Percentiles rank a stretch among this genome's conserved stretches.
phyloP scores from a whole-genome alignment of 805 yeast species.

The Saccharomycopsis sp. region DNA sequence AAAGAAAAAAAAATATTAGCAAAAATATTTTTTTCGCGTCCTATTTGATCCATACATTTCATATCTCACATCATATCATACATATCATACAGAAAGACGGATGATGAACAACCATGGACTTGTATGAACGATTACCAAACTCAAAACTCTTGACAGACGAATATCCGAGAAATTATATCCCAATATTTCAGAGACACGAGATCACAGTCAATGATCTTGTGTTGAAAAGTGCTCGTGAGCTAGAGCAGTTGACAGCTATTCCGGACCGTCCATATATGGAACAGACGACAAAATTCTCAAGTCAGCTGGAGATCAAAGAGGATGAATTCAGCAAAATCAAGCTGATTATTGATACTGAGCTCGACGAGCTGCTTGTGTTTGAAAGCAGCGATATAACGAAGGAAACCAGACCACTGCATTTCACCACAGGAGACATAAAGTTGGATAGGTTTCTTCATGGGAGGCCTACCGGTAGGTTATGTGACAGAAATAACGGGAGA shows the following conservation, averaged over 20 bases:
- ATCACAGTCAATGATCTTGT: conserved; percentile 38
- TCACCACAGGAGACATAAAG: conserved; percentile 47
- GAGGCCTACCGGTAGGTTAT: conserved; percentile 47
- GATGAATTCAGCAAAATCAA: conserved; percentile 22
- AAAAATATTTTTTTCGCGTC: too few relatives aligned
- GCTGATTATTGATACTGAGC: conserved; percentile 5
- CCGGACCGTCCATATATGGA: too few relatives aligned
- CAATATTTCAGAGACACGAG: conserved; percentile 26
- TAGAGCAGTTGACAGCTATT: conserved; percentile 28
- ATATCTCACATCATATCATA: too few relatives aligned
- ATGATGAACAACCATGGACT: conserved; percentile 30
- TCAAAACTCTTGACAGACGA: conserved; percentile 32
- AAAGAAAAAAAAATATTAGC: too few relatives aligned
- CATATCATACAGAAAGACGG: neutral
- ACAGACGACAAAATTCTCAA: conserved; percentile 26
- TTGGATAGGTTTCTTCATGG: conserved; percentile 48
- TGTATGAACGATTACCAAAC: conserved; percentile 35
- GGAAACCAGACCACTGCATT: conserved; percentile 19
- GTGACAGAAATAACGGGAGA: conserved; percentile 79
- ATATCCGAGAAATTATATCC: conserved; percentile 27
- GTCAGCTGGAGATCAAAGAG: conserved; percentile 24
- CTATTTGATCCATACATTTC: too few relatives aligned
- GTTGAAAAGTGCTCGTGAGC: conserved; percentile 21
- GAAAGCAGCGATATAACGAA: conserved; percentile 4
- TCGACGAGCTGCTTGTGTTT: conserved; percentile 7